Evolutionary conservation across 2,329 filamentous ascomycete genomes (phyloP).

Genomic region (Venturia effusa): DNA sequence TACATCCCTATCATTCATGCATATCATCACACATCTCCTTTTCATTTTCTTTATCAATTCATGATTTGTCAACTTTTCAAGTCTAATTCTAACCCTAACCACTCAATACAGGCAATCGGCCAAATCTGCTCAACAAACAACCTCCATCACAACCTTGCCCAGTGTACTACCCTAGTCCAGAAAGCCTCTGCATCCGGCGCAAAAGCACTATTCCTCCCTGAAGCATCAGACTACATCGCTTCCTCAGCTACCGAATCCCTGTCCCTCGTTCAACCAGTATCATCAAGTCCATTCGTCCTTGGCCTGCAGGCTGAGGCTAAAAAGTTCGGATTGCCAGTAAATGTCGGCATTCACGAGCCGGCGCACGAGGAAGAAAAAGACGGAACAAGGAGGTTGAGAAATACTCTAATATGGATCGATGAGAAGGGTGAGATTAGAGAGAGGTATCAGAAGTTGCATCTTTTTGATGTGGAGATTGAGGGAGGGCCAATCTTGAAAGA

Average conservation of each 20-base stretch:
- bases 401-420: slow-evolving; percentile 58
- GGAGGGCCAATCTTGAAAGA: slow-evolving; percentile 50
- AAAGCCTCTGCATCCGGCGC: slow-evolving; percentile 68
- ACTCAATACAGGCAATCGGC: slow-evolving; percentile 58
- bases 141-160: slow-evolving; percentile 66
- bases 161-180: slow-evolving; percentile 61
- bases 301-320: slow-evolving; percentile 62
- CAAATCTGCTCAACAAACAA: slow-evolving; percentile 80
- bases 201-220: slow-evolving; percentile 82
- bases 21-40: no score
- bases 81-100: background rate
- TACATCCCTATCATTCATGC: no score
- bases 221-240: slow-evolving; percentile 84
- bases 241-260: slow-evolving; percentile 56
- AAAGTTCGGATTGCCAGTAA: slow-evolving; percentile 56
- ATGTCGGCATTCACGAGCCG: slow-evolving; percentile 80
- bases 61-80: background rate
- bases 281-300: slow-evolving; percentile 59
- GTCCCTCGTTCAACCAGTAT: slow-evolving; percentile 56
- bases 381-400: slow-evolving; percentile 44
- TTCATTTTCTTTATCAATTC: background rate
- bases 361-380: slow-evolving; percentile 24
- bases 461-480: slow-evolving; percentile 64
- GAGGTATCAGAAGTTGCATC: slow-evolving; percentile 78
- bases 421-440: slow-evolving; percentile 47